Conservation (phyloP, 441 rosid species). For the Adansonia rubrostipa region DNA sequence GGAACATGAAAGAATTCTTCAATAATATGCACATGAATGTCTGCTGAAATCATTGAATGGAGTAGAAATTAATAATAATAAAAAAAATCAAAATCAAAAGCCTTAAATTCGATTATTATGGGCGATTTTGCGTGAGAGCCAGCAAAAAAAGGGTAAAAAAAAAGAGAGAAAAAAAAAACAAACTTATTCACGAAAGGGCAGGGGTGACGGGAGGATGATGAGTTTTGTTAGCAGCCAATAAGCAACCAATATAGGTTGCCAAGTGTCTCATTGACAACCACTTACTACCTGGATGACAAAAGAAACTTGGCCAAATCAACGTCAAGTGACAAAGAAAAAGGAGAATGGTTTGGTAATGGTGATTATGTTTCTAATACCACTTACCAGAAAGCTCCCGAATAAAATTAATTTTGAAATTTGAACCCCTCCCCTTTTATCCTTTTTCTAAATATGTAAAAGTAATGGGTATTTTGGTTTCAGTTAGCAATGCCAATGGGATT, state of each 20-base stretch:
- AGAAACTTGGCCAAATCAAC: not conserved
- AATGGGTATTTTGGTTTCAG: not conserved
- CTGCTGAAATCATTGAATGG: slow-evolving; percentile 2
- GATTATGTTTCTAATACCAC: not conserved
- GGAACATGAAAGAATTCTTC: not conserved
- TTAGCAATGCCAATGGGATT: not conserved
- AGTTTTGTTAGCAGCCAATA: not conserved
- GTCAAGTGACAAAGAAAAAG: not conserved
- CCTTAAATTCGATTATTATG: not conserved
- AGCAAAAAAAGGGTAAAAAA: not conserved
- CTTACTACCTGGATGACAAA: not conserved
- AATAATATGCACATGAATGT: not conserved
- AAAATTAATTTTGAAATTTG: not conserved
- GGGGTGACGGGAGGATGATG: too few species aligned
- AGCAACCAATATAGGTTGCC: not conserved
- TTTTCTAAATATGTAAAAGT: too few species aligned
- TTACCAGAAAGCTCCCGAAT: not conserved
- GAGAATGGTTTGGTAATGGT: not conserved
- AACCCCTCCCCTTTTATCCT: too few species aligned
- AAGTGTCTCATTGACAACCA: not conserved
- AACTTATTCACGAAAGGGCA: too few species aligned
- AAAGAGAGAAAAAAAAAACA: too few species aligned
- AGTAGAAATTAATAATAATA: not conserved
- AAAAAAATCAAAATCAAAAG: too few species aligned
- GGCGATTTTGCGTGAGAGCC: not conserved